Percentiles rank a stretch among this genome's conserved stretches.
These are phyloP conservation scores for Periglandula ipomoeae DNA, from an alignment of 2,329 filamentous ascomycete genomes.

Conservation along the genomic window DNA sequence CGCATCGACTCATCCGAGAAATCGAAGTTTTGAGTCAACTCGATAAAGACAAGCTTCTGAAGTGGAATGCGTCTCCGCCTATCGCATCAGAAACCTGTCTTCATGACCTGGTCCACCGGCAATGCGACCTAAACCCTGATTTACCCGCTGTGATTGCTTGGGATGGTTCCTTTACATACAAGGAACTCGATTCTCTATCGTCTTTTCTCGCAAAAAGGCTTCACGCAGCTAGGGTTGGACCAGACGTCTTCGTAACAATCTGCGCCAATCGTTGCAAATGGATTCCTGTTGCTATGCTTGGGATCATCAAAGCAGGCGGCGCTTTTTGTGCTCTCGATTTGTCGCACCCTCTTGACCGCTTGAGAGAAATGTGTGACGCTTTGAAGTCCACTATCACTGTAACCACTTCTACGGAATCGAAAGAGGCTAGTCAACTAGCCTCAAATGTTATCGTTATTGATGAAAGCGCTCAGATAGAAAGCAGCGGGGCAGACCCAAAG, in stretches of 20 bases:
- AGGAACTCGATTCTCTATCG: conserved; percentile 1
- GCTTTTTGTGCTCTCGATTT: conserved; percentile 22
- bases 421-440: background rate
- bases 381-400: conserved; percentile 4
- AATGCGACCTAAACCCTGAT: background rate
- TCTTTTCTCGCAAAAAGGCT: background rate
- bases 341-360: conserved; percentile 5
- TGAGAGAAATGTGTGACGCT: conserved; percentile 6
- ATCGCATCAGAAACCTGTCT: background rate
- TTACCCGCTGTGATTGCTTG: conserved; percentile 5
- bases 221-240: background rate
- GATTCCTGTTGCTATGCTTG: conserved; percentile 17
- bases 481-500: background rate
- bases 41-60: background rate
- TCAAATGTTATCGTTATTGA: background rate
- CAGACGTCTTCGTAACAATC: conserved; percentile 12
- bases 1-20: background rate
- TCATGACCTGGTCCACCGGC: background rate
- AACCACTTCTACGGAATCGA: background rate
- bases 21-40: background rate
- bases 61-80: background rate
- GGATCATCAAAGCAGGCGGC: conserved; percentile 22
- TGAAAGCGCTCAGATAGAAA: background rate
- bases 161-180: conserved; percentile 7
- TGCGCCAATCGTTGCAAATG: conserved; percentile 19